These are phyloP conservation scores for Margaritispora aquatica DNA, from an alignment of 495 filamentous ascomycete genomes.

Conservation along the genomic window DNA sequence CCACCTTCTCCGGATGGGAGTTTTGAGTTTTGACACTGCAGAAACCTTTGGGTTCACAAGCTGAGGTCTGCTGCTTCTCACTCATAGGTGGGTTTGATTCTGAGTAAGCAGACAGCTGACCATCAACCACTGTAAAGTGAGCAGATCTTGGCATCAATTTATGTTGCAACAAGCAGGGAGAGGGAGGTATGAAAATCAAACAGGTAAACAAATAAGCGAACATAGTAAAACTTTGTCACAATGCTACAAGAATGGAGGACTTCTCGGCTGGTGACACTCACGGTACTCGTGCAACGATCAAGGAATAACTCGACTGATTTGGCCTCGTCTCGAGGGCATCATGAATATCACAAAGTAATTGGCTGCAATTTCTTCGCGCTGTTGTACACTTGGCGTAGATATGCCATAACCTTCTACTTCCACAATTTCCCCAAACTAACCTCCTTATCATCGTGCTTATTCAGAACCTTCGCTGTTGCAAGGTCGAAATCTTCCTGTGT, in stretches of 20 bases:
- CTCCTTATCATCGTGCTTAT: constrained; percentile 99
- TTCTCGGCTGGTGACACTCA: not conserved
- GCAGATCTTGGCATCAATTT: too few relatives aligned
- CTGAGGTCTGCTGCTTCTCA: too few relatives aligned
- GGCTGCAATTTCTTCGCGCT: constrained; percentile 4
- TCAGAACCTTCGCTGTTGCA: constrained; percentile 97
- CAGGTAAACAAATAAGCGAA: too few relatives aligned
- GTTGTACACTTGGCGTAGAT: constrained; percentile 11
- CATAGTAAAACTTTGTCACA: too few relatives aligned
- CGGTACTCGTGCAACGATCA: not conserved
- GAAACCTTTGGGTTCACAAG: too few relatives aligned
- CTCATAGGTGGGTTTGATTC: too few relatives aligned
- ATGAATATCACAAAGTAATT: not conserved
- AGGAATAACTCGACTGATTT: not conserved
- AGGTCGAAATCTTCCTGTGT: constrained; percentile 99
- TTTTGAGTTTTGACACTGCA: too few relatives aligned
- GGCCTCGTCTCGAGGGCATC: not conserved
- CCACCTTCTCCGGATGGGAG: not conserved
- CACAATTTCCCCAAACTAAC: constrained; percentile 83
- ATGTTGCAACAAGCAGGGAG: too few relatives aligned
- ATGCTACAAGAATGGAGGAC: not conserved
- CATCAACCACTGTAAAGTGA: too few relatives aligned
- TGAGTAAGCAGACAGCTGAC: too few relatives aligned
- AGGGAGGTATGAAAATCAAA: too few relatives aligned
- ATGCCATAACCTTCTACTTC: constrained; percentile 53